These are phyloP conservation scores for Coemansia sp. DNA, from an alignment of 371 early-diverging fungal species.

Conservation along the genomic window DNA sequence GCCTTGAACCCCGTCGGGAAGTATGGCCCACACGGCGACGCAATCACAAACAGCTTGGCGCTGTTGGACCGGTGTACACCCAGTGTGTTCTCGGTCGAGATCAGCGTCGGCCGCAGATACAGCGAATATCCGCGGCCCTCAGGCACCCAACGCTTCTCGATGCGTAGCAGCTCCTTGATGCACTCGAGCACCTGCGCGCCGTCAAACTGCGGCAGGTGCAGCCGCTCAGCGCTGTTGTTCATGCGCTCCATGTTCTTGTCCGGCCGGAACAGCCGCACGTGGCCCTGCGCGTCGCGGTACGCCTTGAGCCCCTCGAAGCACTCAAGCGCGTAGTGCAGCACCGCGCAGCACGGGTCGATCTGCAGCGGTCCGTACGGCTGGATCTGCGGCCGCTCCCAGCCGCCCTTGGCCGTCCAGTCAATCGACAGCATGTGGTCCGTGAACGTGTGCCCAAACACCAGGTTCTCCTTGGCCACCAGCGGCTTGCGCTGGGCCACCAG, in stretches of 20 bases:
- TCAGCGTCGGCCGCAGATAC: conserved; percentile 93
- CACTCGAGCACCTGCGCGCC: conserved; percentile 73
- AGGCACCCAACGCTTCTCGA: conserved; percentile 90
- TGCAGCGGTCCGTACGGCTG: conserved; percentile 74
- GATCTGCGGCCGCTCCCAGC: conserved; percentile 74
- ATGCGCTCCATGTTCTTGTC: conserved; percentile 91
- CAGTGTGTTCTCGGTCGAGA: conserved; percentile 74
- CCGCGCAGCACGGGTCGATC: conserved; percentile 35
- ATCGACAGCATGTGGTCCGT: conserved; percentile 90
- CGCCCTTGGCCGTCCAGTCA: conserved; percentile 74
- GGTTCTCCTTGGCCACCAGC: conserved; percentile 73
- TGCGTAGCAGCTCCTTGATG: conserved; percentile 80
- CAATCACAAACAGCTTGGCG: conserved; percentile 85
- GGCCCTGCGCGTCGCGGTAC: conserved; percentile 80
- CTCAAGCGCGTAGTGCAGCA: conserved; percentile 46
- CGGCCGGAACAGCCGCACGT: conserved; percentile 83
- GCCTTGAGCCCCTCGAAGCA: conserved; percentile 95
- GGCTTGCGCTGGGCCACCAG: conserved; percentile 54
- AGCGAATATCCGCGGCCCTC: conserved; percentile 88
- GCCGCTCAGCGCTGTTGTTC: conserved; percentile 65
- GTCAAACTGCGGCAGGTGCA: conserved; percentile 85
- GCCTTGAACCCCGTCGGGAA: conserved; percentile 71
- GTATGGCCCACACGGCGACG: conserved; percentile 94
- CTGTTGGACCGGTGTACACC: conserved; percentile 59
- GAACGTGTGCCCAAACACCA: conserved; percentile 87